phyloP scores from a whole-genome alignment of 495 filamentous ascomycete species.

The Choiromyces venosus region DNA sequence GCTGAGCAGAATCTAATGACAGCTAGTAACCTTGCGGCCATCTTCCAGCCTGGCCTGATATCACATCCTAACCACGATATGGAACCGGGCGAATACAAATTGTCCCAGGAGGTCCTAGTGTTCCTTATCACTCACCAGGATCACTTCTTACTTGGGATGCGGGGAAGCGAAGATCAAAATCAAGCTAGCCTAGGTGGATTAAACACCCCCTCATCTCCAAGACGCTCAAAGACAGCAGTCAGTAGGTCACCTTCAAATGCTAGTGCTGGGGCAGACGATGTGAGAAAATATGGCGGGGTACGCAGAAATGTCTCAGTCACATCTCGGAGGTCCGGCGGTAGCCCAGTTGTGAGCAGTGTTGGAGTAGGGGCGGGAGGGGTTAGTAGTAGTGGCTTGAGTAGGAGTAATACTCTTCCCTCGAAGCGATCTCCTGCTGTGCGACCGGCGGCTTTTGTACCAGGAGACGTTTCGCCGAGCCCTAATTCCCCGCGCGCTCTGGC shows the following conservation, averaged over 20 bases:
- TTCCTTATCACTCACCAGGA: slow-evolving; percentile 89
- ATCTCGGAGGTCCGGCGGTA: slow-evolving; percentile 63
- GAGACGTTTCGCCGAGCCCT: slow-evolving; percentile 44
- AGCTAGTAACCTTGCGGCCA: slow-evolving; percentile 87
- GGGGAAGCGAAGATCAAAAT: slow-evolving; percentile 27
- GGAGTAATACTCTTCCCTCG: slow-evolving; percentile 94
- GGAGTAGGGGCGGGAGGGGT: background rate
- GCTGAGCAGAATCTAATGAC: slow-evolving; percentile 96
- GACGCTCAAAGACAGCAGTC: slow-evolving; percentile 53
- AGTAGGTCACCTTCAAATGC: slow-evolving; percentile 76
- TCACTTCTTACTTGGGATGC: slow-evolving; percentile 47
- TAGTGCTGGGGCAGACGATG: slow-evolving; percentile 78
- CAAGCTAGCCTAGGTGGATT: slow-evolving; percentile 42
- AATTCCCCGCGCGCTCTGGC: slow-evolving; percentile 32
- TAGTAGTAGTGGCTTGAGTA: slow-evolving; percentile 61
- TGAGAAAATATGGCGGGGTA: slow-evolving; percentile 69
- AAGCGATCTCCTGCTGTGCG: slow-evolving; percentile 71
- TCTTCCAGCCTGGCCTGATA: slow-evolving; percentile 94
- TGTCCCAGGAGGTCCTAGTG: slow-evolving; percentile 95
- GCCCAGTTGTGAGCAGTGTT: slow-evolving; percentile 56
- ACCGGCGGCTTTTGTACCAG: slow-evolving; percentile 50
- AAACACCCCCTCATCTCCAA: slow-evolving; percentile 51
- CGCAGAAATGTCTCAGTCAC: slow-evolving; percentile 78
- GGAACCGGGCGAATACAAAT: slow-evolving; percentile 83
- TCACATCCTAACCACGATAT: slow-evolving; percentile 93